A percentile compares a stretch with the other conserved stretches of the same genome.
Evolutionary conservation across 345 rosid genomes (phyloP).

Genomic region (Erucastrum elatum): DNA sequence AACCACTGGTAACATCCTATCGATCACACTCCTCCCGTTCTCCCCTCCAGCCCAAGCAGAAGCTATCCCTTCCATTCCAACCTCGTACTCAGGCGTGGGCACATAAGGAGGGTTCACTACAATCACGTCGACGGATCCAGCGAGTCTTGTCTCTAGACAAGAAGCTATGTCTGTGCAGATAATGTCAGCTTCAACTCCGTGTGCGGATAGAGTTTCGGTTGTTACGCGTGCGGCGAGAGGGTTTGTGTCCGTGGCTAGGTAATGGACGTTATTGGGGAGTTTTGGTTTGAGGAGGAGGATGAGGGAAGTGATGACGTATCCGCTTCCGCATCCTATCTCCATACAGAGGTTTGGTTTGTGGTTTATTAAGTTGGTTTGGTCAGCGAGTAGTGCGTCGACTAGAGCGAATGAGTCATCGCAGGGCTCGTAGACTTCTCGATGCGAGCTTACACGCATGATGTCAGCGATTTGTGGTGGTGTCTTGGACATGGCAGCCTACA

Average conservation of each 20-base stretch:
- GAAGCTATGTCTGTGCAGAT: conserved; percentile 60
- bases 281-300: conserved; percentile 65
- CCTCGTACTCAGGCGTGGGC: conserved; percentile 92
- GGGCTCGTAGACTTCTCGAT: conserved; percentile 86
- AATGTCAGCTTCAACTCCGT: conserved; percentile 68
- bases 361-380: conserved; percentile 52
- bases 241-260: conserved; percentile 70
- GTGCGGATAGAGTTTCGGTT: conserved; percentile 63
- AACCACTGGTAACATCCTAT: conserved; percentile 62
- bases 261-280: conserved; percentile 40
- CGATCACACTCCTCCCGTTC: conserved; percentile 62
- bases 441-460: conserved; percentile 76
- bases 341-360: conserved; percentile 65
- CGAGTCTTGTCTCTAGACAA: conserved; percentile 64
- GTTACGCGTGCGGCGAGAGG: conserved; percentile 64
- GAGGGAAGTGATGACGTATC: conserved; percentile 80
- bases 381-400: conserved; percentile 86
- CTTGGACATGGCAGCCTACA: conserved; percentile 10
- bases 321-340: conserved; percentile 89
- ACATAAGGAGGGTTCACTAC: conserved; percentile 97
- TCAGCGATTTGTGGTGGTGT: conserved; percentile 61
- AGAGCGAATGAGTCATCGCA: conserved; percentile 92
- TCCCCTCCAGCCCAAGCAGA: conserved; percentile 97
- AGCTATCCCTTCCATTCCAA: conserved; percentile 58
- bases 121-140: conserved; percentile 68